Evolutionary conservation across 2,329 filamentous ascomycete species (phyloP), one percentile per base, ranked within the genome.

Genomic region (Diaporthe australafricana): DNA sequence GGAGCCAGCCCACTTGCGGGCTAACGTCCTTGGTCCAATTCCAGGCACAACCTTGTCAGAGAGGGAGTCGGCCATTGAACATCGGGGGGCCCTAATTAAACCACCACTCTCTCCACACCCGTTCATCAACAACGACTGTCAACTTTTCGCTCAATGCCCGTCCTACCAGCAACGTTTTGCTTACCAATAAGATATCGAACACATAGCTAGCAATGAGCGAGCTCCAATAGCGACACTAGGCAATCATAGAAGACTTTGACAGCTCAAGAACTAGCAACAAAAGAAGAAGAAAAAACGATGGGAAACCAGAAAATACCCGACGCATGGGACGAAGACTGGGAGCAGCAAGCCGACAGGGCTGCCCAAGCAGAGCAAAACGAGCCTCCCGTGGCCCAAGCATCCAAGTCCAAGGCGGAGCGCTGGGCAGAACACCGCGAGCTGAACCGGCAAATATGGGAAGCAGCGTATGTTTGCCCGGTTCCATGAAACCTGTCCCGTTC

Each of bases 321-420:
- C 80, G 95, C 94, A 25, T 98, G 96, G 96, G 94, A 96, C 42
- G 88, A 97, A 77, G 94, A 98, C 78, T 98, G 95, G 95, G 94
- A 96, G 80, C 83, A 85, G 7, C 88, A 93, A 79, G 94, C 93
- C 71, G 94, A 97, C 80, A 87, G 80, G 71, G 77, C 81, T 35
- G 80, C 81, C 52, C 80, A 84, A 27, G 79, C 81, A 60, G 78
- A 79, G 45, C 80, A 82, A 74, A 83, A 83, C 68, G 76, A 81
- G n/a, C 76, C 77, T 70, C 77, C 78, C 45, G 77, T 77, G 65
- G 79, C 81, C 22, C 82, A 83, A 76, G 80, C 80, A 56, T 81
- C 81, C 53, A 81, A 94, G 72, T 91, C 90, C 75, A 95, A 93
- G 79, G 90, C 93, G 5, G 93, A 98, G 82, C 91, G 92, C 52